Evolutionary conservation across 257 asterid genomes (phyloP).

Genomic region (Marsdenia floribunda): DNA sequence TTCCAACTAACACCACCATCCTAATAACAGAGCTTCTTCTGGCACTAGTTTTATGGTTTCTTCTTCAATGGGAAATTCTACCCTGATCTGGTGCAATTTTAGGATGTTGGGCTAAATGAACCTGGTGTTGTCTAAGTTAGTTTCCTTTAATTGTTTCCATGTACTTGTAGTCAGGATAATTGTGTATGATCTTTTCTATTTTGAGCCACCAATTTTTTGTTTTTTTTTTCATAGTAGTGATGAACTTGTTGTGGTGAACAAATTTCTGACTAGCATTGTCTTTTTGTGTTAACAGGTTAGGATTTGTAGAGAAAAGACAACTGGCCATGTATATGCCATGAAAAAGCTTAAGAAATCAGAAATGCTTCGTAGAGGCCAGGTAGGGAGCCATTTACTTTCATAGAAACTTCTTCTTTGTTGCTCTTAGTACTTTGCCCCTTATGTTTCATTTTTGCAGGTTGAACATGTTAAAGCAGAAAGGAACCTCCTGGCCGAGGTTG

Average conservation of each 20-base stretch:
- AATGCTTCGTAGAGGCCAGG: constrained; percentile 99
- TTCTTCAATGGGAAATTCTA: not conserved
- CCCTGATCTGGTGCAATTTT: not conserved
- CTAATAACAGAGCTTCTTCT: not conserved
- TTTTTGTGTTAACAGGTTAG: constrained; percentile 57
- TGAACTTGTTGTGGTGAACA: not conserved
- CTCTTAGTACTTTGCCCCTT: constrained; percentile 15
- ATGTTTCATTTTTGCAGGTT: constrained; percentile 40
- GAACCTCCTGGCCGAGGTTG: constrained; percentile 92
- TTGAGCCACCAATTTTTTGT: not conserved
- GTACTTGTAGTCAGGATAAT: not conserved
- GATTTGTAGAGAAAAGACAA: constrained; percentile 83
- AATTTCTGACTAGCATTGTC: not conserved
- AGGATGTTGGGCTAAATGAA: not conserved
- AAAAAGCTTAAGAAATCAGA: constrained; percentile 96
- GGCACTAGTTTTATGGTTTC: not conserved
- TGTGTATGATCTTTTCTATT: not conserved
- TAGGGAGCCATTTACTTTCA: constrained; percentile 21
- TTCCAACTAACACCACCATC: not conserved
- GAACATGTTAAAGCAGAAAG: constrained; percentile 95
- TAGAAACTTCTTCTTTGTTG: constrained; percentile 14
- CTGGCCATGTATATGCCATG: constrained; percentile 91
- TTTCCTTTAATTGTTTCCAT: not conserved
- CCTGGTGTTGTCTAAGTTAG: not conserved
- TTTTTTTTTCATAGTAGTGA: not conserved